phyloP scores from a whole-genome alignment of 1,284 basidiomycete genomes.

The Fomitopsis pinicola region DNA sequence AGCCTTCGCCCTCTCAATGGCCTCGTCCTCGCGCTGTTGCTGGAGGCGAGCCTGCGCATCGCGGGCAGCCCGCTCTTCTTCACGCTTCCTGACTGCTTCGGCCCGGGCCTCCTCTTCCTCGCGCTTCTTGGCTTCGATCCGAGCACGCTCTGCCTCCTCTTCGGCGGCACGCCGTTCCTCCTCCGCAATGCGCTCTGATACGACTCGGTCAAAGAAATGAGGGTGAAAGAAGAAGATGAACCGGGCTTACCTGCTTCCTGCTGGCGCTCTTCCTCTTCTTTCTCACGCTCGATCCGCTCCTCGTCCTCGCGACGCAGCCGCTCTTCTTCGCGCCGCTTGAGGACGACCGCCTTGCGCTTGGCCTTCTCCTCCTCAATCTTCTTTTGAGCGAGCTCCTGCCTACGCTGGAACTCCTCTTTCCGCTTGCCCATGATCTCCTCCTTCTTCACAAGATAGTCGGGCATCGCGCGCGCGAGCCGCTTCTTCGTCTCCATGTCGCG shows the following conservation, averaged over 20 bases:
- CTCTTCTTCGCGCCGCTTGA: conserved; percentile 60
- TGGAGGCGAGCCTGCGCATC: conserved; percentile 57
- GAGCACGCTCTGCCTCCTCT: conserved; percentile 45
- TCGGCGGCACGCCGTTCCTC: conserved; percentile 47
- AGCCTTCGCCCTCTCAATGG: conserved; percentile 39
- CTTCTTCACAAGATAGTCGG: conserved; percentile 67
- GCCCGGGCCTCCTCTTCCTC: conserved; percentile 56
- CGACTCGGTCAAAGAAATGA: not conserved
- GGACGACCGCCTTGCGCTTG: conserved; percentile 55
- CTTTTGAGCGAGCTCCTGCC: conserved; percentile 52
- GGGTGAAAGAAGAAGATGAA: not conserved
- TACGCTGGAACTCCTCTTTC: conserved; percentile 69
- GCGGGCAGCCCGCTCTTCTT: conserved; percentile 61
- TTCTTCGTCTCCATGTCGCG: conserved; percentile 77
- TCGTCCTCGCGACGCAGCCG: conserved; percentile 41
- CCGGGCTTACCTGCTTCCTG: conserved; percentile 45
- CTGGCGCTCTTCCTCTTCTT: conserved; percentile 46
- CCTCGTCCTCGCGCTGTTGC: conserved; percentile 79
- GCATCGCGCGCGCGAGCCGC: conserved; percentile 72
- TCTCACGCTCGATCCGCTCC: conserved; percentile 40
- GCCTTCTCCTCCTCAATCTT: conserved; percentile 89
- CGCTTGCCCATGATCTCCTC: conserved; percentile 61
- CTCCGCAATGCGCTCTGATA: conserved; percentile 48
- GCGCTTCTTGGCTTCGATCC: conserved; percentile 50
- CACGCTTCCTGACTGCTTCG: conserved; percentile 56